A percentile compares a stretch with the other conserved stretches of the same genome.
These are phyloP conservation scores for Phaeodactylum tricornutum DNA, from an alignment of 108 stramenopile species.

Conservation along the genomic window DNA sequence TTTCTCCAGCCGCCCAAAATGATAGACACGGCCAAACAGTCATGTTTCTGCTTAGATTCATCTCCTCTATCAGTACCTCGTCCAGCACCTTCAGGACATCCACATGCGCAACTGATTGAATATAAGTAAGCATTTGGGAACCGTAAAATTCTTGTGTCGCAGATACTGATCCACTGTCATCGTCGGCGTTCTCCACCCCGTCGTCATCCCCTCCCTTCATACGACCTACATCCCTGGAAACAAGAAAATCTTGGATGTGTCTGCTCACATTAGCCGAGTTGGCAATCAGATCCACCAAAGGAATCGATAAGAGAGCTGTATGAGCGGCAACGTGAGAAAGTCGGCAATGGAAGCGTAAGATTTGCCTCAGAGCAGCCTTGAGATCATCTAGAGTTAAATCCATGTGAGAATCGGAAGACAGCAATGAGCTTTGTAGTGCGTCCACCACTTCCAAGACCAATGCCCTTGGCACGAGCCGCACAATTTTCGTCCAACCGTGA, in stretches of 20 bases:
- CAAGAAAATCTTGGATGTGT: constrained; percentile 24
- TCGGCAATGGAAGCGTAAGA: constrained; percentile 80
- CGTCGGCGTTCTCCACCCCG: neutral
- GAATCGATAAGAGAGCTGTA: constrained; percentile 61
- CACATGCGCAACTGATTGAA: constrained; percentile 4
- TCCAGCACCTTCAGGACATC: constrained; percentile 27
- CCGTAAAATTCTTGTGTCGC: neutral
- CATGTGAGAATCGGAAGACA: neutral
- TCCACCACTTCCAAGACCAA: constrained; percentile 36
- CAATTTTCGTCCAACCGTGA: constrained; percentile 69
- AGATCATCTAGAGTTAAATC: constrained; percentile 25
- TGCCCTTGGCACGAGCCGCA: constrained; percentile 53
- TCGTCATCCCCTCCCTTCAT: neutral
- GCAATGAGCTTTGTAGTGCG: constrained; percentile 9
- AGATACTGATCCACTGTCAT: neutral
- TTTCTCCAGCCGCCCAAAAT: constrained; percentile 59
- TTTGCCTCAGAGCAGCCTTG: constrained; percentile 37
- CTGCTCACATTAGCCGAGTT: constrained; percentile 20
- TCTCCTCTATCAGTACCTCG: constrained; percentile 41
- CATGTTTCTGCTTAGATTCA: constrained; percentile 39
- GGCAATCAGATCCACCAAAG: constrained; percentile 22
- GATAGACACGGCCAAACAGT: constrained; percentile 69
- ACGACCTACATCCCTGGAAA: constrained; percentile 8
- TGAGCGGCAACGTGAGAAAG: constrained; percentile 84
- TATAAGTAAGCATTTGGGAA: neutral